Base-by-base conservation (phyloP, 164 flowering plant species). In the Umbilicus rupestris region DNA sequence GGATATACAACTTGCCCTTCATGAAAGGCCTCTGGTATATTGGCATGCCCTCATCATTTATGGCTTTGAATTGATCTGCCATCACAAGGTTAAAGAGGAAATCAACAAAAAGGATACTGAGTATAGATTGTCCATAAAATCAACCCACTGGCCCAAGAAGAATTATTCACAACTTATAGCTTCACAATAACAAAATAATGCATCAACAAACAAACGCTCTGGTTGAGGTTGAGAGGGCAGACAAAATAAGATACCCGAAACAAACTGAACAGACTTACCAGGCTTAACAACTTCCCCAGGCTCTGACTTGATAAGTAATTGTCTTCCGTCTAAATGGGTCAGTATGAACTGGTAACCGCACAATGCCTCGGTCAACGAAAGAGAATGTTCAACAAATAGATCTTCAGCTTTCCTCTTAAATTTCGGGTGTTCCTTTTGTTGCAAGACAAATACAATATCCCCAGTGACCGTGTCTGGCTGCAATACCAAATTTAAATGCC, bases 41-140 rank as follows among this genome's bases (percentile, higher is more conserved):
- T 6, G 88, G 88, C 90, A 86, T 84, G 4, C 90, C 90, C 58
- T 84, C 90, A 68, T 86, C 86, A 63, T 82, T 82, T 30, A 85
- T 79, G 5, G 86, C 90, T 78, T 84, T 86, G 73, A 68, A 84
- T 75, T 81, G 84, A 46, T 81, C 88, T 84, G 77, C n/a, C 58
- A 52, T 8, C 58, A 52, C 14, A 52, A 26, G 58, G 30, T 24
- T 7, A 0, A 9, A 24, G 29, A 52, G 30, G 28, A 22, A n/a
- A 20, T 52, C 15, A 52, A 26, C 24, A 52, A 24, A 22, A 52
- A 9, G 24, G 24, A 20, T 15, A 22, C 10, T 41, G 16, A 6
- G 2, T 20, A 20, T 20, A 47, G 7, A 20, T 47, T 47, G 55
- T 50, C 24, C 15, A 24, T 0, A 24, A 22, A 50, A 7, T 50